Conservation (phyloP, 169 alveolate species). For the Eimeria praecox region DNA sequence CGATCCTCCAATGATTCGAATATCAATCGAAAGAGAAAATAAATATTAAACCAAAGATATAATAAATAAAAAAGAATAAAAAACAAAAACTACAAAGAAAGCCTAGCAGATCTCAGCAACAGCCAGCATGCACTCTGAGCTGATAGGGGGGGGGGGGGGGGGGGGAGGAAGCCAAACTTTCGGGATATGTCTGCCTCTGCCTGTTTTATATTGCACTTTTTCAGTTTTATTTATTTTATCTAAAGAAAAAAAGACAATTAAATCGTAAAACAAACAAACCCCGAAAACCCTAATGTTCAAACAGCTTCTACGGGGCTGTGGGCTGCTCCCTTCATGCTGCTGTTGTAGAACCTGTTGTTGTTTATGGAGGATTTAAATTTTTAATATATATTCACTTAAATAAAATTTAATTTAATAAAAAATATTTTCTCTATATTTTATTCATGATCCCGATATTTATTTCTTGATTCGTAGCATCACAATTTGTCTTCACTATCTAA, state of each 20-base stretch:
- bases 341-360: background rate
- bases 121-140: background rate
- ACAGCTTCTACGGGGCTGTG: background rate
- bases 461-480: background rate
- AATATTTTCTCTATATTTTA: too few species aligned
- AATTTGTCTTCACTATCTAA: too few species aligned
- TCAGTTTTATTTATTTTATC: background rate
- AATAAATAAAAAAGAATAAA: conserved; percentile 3
- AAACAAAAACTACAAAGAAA: background rate
- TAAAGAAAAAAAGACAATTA: background rate
- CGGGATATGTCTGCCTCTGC: background rate
- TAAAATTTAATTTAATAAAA: too few species aligned
- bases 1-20: background rate
- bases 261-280: conserved; percentile 1
- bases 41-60: background rate
- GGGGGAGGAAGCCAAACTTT: background rate
- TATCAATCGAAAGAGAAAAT: background rate
- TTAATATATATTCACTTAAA: background rate
- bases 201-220: background rate
- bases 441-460: background rate
- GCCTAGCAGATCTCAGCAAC: background rate
- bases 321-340: conserved; percentile 11
- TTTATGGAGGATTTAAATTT: background rate
- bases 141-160: too few species aligned
- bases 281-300: background rate